A percentile compares a stretch with the other conserved stretches of the same genome.
Evolutionary conservation across 345 rosid genomes (phyloP).

Genomic region (Moricandia arvensis): DNA sequence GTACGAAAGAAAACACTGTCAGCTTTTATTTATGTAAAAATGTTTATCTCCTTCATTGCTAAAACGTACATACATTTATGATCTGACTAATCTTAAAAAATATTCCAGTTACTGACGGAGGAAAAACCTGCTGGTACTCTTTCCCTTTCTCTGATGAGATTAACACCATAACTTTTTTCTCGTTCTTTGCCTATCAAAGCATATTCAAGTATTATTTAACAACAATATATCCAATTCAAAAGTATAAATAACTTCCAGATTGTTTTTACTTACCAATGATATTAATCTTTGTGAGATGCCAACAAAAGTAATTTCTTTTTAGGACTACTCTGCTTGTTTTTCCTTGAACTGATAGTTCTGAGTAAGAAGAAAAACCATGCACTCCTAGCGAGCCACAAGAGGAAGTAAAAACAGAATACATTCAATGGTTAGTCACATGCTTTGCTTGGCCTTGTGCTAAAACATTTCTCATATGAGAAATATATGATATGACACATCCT

Average conservation of each 20-base stretch:
- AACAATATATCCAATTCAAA: not conserved
- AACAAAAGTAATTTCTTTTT: constrained; percentile 64
- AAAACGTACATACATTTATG: too few relatives aligned
- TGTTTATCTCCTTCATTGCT: too few relatives aligned
- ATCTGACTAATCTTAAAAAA: too few relatives aligned
- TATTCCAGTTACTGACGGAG: too few relatives aligned
- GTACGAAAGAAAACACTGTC: too few relatives aligned
- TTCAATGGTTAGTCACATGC: constrained; percentile 83
- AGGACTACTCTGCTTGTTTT: constrained; percentile 59
- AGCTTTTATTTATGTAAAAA: too few relatives aligned
- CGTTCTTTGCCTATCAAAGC: too few relatives aligned
- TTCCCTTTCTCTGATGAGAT: too few relatives aligned
- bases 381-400: constrained; percentile 89
- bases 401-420: constrained; percentile 86
- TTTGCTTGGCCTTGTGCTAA: constrained; percentile 80
- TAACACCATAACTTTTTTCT: too few relatives aligned
- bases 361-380: constrained; percentile 88
- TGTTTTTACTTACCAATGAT: constrained; percentile 56
- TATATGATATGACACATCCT: too few relatives aligned
- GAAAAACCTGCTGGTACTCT: too few relatives aligned
- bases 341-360: constrained; percentile 75
- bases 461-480: constrained; percentile 82
- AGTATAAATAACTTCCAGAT: not conserved
- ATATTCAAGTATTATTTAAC: too few relatives aligned
- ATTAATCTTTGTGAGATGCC: constrained; percentile 90